phyloP scores from a whole-genome alignment of 2,329 filamentous ascomycete genomes.

The Neophaeococcomyces mojaviensis region DNA sequence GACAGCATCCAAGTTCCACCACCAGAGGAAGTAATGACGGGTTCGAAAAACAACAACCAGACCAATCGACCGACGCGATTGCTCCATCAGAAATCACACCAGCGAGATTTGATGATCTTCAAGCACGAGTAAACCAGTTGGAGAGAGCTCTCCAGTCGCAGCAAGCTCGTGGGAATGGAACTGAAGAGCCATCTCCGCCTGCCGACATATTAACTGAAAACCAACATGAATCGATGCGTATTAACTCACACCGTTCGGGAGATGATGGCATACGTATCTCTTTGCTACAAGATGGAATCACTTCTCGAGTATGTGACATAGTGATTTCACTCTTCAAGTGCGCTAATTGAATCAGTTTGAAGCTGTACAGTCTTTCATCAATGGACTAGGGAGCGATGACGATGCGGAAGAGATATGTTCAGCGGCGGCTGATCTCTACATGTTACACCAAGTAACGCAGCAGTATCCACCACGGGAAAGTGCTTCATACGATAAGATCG shows the following conservation, averaged over 20 bases:
- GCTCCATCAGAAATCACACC: background rate
- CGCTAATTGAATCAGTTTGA: too few species aligned
- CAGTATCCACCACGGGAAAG: constrained; percentile 2
- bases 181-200: background rate
- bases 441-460: background rate
- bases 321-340: too few species aligned
- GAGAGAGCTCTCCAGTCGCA: constrained; percentile 14
- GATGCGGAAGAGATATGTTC: too few species aligned
- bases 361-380: too few species aligned
- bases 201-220: too few species aligned
- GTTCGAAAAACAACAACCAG: constrained; percentile 11
- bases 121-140: constrained; percentile 14
- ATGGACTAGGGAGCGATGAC: too few species aligned
- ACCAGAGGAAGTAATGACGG: background rate
- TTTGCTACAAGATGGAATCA: too few species aligned
- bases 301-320: too few species aligned
- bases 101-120: constrained; percentile 15
- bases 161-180: background rate
- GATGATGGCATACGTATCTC: too few species aligned
- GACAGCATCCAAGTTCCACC: constrained; percentile 20
- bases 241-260: too few species aligned
- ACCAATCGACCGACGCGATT: background rate
- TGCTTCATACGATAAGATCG: constrained; percentile 13
- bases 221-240: too few species aligned
- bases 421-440: constrained; percentile 6